Evolutionary conservation across 164 flowering plant species (phyloP).

Genomic region (Sedum album): DNA sequence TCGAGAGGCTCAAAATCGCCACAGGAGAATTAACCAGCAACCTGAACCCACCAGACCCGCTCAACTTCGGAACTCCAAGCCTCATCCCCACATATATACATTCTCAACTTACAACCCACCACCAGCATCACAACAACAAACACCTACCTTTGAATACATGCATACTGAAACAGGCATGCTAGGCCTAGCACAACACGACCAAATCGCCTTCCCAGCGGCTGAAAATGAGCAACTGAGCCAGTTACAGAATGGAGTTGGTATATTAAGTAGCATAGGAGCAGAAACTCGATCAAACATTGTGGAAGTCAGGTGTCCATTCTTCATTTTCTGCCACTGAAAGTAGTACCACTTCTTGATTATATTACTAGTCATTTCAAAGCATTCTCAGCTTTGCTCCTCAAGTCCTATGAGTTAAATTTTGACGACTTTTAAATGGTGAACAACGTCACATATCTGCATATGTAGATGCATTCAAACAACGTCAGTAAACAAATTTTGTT

Average conservation of each 20-base stretch:
- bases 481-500: no score
- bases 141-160: conserved; percentile 21
- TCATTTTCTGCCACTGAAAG: conserved; percentile 81
- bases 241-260: conserved; percentile 64
- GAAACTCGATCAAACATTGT: conserved; percentile 34
- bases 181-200: conserved; percentile 11
- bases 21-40: conserved; percentile 32
- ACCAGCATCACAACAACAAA: conserved; percentile 25
- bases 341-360: conserved; percentile 35
- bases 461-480: no score
- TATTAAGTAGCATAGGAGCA: conserved; percentile 20
- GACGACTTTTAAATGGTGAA: no score
- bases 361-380: background rate
- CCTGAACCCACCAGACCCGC: conserved; percentile 29
- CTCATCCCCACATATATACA: background rate
- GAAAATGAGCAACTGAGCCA: conserved; percentile 47
- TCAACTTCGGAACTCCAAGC: conserved; percentile 44
- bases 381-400: background rate
- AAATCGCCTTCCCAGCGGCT: conserved; percentile 19
- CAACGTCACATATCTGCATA: no score
- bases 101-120: conserved; percentile 15
- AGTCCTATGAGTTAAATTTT: no score
- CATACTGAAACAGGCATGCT: conserved; percentile 34
- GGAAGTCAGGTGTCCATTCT: conserved; percentile 63
- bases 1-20: conserved; percentile 44